Base-by-base conservation (phyloP, 306 rosid species). In the Dryas alaskensis region DNA sequence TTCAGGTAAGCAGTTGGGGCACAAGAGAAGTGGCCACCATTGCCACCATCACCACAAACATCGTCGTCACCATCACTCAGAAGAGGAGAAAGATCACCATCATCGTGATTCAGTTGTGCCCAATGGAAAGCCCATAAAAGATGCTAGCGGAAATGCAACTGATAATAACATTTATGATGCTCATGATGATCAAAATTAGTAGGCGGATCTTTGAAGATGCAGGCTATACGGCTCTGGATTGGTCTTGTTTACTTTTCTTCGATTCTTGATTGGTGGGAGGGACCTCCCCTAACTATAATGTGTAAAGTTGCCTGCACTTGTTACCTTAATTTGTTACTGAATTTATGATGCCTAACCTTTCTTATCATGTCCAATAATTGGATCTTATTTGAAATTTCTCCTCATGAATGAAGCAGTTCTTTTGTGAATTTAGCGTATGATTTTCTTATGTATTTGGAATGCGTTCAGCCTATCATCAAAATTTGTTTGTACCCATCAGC, bases 21-120 rank as follows among this genome's bases (percentile, higher is more conserved):
- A 76, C 60, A 86, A 78, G 76, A 81, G 60, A 74, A 40, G 71
- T 73, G 77, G 79, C 52, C 87, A 66, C 39, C 84, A 76, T 4
- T 83, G 62, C 73, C 84, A n/a, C 11, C 80, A 71, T 54, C 87
- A 44, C 27, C 90, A 60, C 66, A 76, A 77, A 31, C 87, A 74
- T 25, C 54, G 67, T 25, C 54, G 67, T 60, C 63, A n/a, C 60
- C 83, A 68, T 69, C 77, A 57, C 73, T 27, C 55, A 16, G 78
- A 79, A 19, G 92, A 80, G 42, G 86, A 83, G 60, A 76, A 71
- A 77, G 70, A 74, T 73, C 81, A 78, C 67, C 39, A 58, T 0
- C 69, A 4, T 71, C 78, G 50, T 62, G 80, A 51, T 31, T 70
- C 37, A 5, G 77, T 64, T 3, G 80, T 82, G 52, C 16, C 25